Percentiles rank a stretch among this genome's conserved stretches.
phyloP scores from a whole-genome alignment of 2,329 filamentous ascomycete species.

The Fusarium abutilonis region DNA sequence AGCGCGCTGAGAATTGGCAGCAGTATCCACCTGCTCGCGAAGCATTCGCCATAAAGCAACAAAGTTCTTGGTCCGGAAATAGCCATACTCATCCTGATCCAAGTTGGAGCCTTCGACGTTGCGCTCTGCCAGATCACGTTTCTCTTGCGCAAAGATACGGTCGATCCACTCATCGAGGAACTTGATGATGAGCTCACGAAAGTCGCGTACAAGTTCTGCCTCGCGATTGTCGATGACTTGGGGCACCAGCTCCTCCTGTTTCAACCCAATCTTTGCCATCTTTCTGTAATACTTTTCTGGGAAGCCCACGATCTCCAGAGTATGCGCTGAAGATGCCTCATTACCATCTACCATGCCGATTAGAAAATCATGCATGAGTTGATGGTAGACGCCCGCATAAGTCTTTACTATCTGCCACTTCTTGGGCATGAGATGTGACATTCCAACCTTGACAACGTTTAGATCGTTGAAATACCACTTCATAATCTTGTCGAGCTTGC shows the following conservation, averaged over 20 bases:
- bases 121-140: slow-evolving; percentile 80
- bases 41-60: slow-evolving; percentile 98
- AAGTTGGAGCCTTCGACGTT: slow-evolving; percentile 78
- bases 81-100: slow-evolving; percentile 87
- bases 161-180: slow-evolving; percentile 98
- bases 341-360: slow-evolving; percentile 84
- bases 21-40: slow-evolving; percentile 88
- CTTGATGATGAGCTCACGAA: slow-evolving; percentile 93
- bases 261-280: slow-evolving; percentile 89
- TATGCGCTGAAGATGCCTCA: slow-evolving; percentile 84
- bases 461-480: slow-evolving; percentile 99
- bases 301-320: slow-evolving; percentile 93
- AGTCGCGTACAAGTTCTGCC: slow-evolving; percentile 89
- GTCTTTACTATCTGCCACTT: slow-evolving; percentile 96
- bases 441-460: slow-evolving; percentile 91
- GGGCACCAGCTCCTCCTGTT: slow-evolving; percentile 78
- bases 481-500: slow-evolving; percentile 84
- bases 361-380: slow-evolving; percentile 94
- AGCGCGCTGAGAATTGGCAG: slow-evolving; percentile 82
- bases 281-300: slow-evolving; percentile 95
- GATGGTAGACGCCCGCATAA: slow-evolving; percentile 91
- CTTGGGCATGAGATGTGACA: slow-evolving; percentile 90
- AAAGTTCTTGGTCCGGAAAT: slow-evolving; percentile 90
- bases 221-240: slow-evolving; percentile 93
- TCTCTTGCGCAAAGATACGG: slow-evolving; percentile 85